Base-by-base conservation (phyloP, 306 rosid species). In the Leucaena leucocephala region DNA sequence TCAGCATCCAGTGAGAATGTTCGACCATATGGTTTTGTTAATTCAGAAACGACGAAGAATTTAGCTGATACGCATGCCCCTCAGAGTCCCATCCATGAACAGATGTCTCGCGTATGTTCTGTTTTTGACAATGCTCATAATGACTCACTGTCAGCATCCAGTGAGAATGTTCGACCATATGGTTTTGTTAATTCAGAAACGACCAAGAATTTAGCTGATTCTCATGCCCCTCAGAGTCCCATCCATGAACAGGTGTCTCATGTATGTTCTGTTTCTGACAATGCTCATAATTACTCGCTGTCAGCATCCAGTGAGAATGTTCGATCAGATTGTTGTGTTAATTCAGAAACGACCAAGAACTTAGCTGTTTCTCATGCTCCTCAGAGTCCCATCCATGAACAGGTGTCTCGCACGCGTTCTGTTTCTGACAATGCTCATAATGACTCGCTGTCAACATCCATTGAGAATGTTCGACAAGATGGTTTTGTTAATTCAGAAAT, bases 121-220 rank as follows among this genome's bases (percentile, higher is more conserved):
- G 81, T 76, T 76, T 73, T 76, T 42, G 92, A 90, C 48, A 9
- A 68, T 73, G 34, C 75, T 74, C 77, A 58, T 68, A 71, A 82
- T 48, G 79, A 64, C 79, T 69, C 86, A 33, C 67, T 62, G 55
- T 82, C 83, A 73, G 88, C 78, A 52, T 87, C 89, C 65, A 78
- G 52, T 33, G 42, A 33, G 42, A 62, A 17, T 13, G 42, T 4
- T 63, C 65, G 75, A 43, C 44, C 81, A 36, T 6, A 40, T 40
- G 43, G 6, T 40, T 40, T 4, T 40, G 43, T 40, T 40, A 40
- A 4, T 40, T 40, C 43, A 40, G 43, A 40, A 40, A 40, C 43
- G 43, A 40, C 74, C 7, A 12, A 34, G 13, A 10, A 64, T 71
- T 34, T 68, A 67, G 73, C 71, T 70, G 78, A 68, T 52, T 27